Evolutionary conservation across 495 filamentous ascomycete species (phyloP).

Genomic region (Neurospora sp.): DNA sequence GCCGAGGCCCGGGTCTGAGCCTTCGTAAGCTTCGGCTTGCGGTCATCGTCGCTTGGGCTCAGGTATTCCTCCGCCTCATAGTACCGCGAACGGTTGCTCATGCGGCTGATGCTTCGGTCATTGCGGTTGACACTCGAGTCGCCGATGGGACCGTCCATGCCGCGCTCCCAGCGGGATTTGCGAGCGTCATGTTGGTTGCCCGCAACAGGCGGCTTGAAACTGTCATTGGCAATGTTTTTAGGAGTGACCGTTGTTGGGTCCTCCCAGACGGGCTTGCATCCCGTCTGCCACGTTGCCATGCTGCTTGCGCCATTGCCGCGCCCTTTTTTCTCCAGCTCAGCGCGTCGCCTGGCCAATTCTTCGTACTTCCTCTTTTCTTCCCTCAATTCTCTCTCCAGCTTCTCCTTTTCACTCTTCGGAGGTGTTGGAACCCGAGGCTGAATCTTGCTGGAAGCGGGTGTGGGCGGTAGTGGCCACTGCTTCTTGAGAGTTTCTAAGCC

Average conservation of each 20-base stretch:
- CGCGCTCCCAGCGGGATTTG: neutral
- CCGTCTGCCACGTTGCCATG: neutral
- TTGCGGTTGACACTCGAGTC: neutral
- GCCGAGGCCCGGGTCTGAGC: neutral
- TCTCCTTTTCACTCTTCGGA: neutral
- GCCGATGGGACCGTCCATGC: neutral
- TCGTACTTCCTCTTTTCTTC: neutral
- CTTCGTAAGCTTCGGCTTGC: neutral
- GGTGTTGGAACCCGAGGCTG: neutral
- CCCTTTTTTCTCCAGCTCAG: neutral
- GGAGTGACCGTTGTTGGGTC: neutral
- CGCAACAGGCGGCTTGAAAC: too few species aligned
- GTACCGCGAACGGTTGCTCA: neutral
- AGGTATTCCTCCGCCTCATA: neutral
- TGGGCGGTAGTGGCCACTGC: neutral
- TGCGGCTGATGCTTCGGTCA: neutral
- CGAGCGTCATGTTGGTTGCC: neutral
- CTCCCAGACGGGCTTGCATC: neutral
- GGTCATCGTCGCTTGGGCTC: neutral
- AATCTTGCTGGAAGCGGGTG: neutral
- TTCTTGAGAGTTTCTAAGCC: neutral
- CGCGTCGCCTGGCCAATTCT: neutral
- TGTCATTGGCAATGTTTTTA: too few species aligned
- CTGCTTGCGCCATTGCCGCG: neutral
- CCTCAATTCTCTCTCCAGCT: neutral